Percentiles rank a stretch among this genome's conserved stretches.
Conservation (phyloP, 23 red algal species). For the Chondrus crispus region DNA sequence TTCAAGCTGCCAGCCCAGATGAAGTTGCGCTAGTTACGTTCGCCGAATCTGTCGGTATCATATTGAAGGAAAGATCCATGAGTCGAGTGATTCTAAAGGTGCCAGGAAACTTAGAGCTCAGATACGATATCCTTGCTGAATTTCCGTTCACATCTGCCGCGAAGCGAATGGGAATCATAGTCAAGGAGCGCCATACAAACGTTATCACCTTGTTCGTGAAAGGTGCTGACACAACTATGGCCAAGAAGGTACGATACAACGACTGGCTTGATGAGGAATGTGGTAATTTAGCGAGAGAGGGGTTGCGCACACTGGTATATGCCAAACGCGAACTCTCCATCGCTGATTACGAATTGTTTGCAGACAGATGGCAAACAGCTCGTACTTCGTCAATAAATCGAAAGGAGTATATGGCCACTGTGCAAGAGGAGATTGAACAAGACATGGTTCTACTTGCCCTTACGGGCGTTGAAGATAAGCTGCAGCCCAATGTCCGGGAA, state of each 20-base stretch:
- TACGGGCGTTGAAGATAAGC: slow-evolving; percentile 95
- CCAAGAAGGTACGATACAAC: slow-evolving; percentile 69
- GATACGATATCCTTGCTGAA: slow-evolving; percentile 80
- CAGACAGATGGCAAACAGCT: slow-evolving; percentile 60
- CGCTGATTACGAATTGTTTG: slow-evolving; percentile 52
- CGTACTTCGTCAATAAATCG: slow-evolving; percentile 60
- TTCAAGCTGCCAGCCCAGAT: slow-evolving; percentile 90
- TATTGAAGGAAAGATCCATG: slow-evolving; percentile 71
- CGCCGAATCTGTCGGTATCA: slow-evolving; percentile 75
- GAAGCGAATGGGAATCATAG: slow-evolving; percentile 90
- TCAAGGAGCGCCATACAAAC: slow-evolving; percentile 58
- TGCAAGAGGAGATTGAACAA: slow-evolving; percentile 83
- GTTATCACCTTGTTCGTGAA: slow-evolving; percentile 88
- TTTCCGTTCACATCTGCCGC: slow-evolving; percentile 98
- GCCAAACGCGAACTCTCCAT: slow-evolving; percentile 64
- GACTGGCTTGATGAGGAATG: slow-evolving; percentile 99
- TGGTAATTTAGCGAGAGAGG: slow-evolving; percentile 94
- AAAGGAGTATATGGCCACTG: slow-evolving; percentile 76
- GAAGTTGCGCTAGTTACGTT: slow-evolving; percentile 93
- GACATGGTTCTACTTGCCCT: slow-evolving; percentile 78
- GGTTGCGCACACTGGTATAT: slow-evolving; percentile 90
- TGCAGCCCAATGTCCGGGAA: slow-evolving; percentile 77
- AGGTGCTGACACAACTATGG: slow-evolving; percentile 87
- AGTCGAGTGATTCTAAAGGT: slow-evolving; percentile 58
- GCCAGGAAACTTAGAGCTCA: slow-evolving; percentile 26